Percentiles rank a stretch among this genome's conserved stretches.
Evolutionary conservation across 1,139 yeast genomes (phyloP).

Genomic region (Pichia sorboxylosa): DNA sequence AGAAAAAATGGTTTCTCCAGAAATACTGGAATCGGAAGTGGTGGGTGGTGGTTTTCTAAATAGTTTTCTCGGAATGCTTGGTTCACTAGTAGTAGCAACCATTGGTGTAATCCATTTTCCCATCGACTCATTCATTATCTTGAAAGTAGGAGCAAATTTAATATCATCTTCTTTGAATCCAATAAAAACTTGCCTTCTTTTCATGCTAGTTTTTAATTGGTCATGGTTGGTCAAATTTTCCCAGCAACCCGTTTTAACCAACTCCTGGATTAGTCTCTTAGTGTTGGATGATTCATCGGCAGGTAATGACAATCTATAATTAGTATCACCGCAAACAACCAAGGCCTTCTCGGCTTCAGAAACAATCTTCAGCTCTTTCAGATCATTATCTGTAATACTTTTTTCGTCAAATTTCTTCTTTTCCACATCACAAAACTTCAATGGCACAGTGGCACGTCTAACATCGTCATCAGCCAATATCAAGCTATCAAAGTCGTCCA

Average conservation of each 20-base stretch:
- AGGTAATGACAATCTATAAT: conserved; percentile 36
- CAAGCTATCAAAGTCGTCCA: conserved; percentile 1
- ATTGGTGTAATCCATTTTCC: conserved; percentile 4
- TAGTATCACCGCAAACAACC: conserved; percentile 63
- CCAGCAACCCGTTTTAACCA: conserved; percentile 18
- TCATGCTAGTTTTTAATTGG: conserved; percentile 44
- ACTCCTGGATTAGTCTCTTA: conserved; percentile 4
- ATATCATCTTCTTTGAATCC: conserved; percentile 58
- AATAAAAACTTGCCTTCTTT: conserved; percentile 40
- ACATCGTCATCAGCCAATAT: conserved; percentile 3
- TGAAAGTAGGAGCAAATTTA: conserved; percentile 67
- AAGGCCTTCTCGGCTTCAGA: conserved; percentile 17
- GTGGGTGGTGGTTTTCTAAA: conserved; percentile 6
- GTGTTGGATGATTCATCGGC: conserved; percentile 16
- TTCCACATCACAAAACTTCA: conserved; percentile 24
- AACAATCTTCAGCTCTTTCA: conserved; percentile 7
- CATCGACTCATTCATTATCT: conserved; percentile 32
- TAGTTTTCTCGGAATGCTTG: conserved; percentile 1
- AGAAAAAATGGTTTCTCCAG: too few relatives aligned
- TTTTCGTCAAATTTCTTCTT: conserved; percentile 28
- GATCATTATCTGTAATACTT: conserved; percentile 11
- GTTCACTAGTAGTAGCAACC: neutral
- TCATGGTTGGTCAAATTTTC: conserved; percentile 43
- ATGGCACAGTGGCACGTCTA: conserved; percentile 5
- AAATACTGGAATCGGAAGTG: too few relatives aligned